Evolutionary conservation across 73 alveolate species (phyloP), one percentile per base, ranked within the genome.

Genomic region (Paramecium sonneborni): DNA sequence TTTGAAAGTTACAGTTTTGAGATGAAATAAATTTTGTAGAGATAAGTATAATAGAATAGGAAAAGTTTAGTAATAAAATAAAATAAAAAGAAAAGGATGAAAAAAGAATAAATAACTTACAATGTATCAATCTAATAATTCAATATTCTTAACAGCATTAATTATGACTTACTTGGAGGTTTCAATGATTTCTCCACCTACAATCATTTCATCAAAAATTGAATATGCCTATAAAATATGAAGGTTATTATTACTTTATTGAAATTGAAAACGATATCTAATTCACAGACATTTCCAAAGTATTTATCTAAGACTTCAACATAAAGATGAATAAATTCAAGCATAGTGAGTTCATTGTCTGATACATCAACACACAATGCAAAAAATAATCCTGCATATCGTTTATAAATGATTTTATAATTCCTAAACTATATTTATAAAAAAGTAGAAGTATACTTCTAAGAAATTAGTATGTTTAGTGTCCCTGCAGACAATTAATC

Each of bases 251-350:
- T 34, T 93, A 93, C 96, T 88, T 97, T 96, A 94, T 98, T 99
- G 94, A 98, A 98, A 93, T 98, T 97, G 96, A 98, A 98, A 57
- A 98, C 98, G 87, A 98, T 87, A 91, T 98, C 99, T 76, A 98
- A 96, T 96, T 98, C 99, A 74, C 99, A 98, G 24, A 98, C 99
- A 69, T 97, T 98, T 34, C 99, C 99, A 89, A 98, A 98, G 88
- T 98, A 98, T 41, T 98, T 94, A 92, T 98, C 99, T 35, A 98
- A 88, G 52, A 96, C 95, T 94, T 98, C 99, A 34, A 98, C 99
- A 87, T 93, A 98, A 58, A 95, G 97, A 85, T 97, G 99, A 62
- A 98, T 98, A 79, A 98, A 86, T 92, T 98, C 99, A 32, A 98
- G 95, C 32, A 97, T 95, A 44, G 95, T 93, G 55, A 98, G 97